phyloP scores from a whole-genome alignment of 1,284 basidiomycete genomes.

The Moesziomyces parantarcticus region DNA sequence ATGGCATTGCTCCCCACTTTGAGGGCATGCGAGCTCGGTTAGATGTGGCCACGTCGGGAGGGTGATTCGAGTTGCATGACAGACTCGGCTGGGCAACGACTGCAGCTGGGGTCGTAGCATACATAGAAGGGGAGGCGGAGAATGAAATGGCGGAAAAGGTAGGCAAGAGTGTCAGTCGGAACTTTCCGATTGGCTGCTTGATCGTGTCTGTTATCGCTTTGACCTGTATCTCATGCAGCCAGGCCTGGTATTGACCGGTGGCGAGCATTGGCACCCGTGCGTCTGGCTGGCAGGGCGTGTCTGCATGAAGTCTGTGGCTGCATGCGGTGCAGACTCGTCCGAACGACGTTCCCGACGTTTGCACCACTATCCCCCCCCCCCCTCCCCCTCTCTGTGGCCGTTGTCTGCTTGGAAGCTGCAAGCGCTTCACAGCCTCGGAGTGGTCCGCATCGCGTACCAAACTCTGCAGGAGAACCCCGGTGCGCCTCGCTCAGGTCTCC shows the following conservation, averaged over 20 bases:
- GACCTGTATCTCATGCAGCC: neutral
- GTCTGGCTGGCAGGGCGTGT: neutral
- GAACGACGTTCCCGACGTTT: neutral
- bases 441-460: too few relatives aligned
- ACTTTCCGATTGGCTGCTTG: neutral
- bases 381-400: too few relatives aligned
- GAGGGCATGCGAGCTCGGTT: neutral
- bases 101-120: too few relatives aligned
- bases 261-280: neutral
- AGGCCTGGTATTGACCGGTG: neutral
- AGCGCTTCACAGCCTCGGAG: too few relatives aligned
- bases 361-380: too few relatives aligned
- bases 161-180: neutral
- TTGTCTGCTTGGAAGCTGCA: too few relatives aligned
- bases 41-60: neutral
- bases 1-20: neutral
- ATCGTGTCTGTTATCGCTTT: neutral
- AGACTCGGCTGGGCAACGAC: too few relatives aligned
- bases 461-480: too few relatives aligned
- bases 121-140: neutral
- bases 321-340: neutral
- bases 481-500: too few relatives aligned
- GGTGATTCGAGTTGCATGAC: too few relatives aligned
- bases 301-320: neutral
- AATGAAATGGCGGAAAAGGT: neutral